Percentiles rank a stretch among this genome's conserved stretches.
phyloP scores from a whole-genome alignment of 2,329 filamentous ascomycete genomes.

The Periconia digitata region DNA sequence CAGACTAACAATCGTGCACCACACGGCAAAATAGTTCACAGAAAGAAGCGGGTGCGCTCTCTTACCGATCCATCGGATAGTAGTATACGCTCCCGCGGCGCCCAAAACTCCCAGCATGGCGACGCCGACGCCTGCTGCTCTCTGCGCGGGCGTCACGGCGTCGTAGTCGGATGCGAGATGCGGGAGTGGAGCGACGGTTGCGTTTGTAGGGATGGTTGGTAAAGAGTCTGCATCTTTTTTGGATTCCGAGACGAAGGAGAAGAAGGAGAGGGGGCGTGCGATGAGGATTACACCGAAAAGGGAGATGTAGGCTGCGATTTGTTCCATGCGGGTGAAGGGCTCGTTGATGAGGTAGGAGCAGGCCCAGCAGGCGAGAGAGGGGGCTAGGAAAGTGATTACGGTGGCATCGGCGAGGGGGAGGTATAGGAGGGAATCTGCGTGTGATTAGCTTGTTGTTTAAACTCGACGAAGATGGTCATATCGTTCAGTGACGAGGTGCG shows the following conservation, averaged over 20 bases:
- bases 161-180: slow-evolving; percentile 43
- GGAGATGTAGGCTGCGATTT: slow-evolving; percentile 73
- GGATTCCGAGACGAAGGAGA: slow-evolving; percentile 40
- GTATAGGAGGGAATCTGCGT: slow-evolving; percentile 66
- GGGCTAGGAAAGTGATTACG: slow-evolving; percentile 84
- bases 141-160: slow-evolving; percentile 61
- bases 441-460: slow-evolving; percentile 10
- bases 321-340: slow-evolving; percentile 75
- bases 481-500: neutral
- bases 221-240: slow-evolving; percentile 24
- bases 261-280: slow-evolving; percentile 67
- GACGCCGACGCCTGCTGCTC: slow-evolving; percentile 68
- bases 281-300: slow-evolving; percentile 81
- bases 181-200: slow-evolving; percentile 16
- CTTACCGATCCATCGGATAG: slow-evolving; percentile 77
- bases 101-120: slow-evolving; percentile 79
- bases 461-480: slow-evolving; percentile 26
- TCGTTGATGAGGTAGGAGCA: slow-evolving; percentile 77
- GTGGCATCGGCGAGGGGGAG: slow-evolving; percentile 84
- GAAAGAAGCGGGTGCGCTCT: slow-evolving; percentile 80
- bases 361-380: slow-evolving; percentile 75
- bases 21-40: slow-evolving; percentile 79
- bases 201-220: slow-evolving; percentile 34
- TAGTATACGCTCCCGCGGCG: slow-evolving; percentile 71
- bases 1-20: slow-evolving; percentile 68